phyloP scores from a whole-genome alignment of 768 basidiomycete species.

The Kwoniella bestiolae region DNA sequence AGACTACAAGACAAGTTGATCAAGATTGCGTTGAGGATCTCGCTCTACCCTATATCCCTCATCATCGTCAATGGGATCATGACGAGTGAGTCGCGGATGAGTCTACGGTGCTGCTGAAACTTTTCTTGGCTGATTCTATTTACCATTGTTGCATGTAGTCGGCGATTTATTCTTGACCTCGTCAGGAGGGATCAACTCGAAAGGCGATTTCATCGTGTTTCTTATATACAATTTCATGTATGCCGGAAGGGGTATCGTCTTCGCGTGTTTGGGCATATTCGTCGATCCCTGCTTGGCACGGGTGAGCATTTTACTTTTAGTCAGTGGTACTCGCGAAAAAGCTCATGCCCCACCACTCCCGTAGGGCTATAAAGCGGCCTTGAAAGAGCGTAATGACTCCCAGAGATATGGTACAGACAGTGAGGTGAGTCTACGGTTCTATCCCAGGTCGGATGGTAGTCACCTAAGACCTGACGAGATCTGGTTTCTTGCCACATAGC shows the following conservation, averaged over 20 bases:
- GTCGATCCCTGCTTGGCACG: conserved; percentile 34
- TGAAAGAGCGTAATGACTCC: neutral
- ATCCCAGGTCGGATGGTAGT: neutral
- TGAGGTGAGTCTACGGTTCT: neutral
- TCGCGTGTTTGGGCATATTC: conserved; percentile 36
- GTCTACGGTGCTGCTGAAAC: neutral
- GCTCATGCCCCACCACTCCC: neutral
- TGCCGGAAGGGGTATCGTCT: conserved; percentile 34
- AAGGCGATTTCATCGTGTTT: conserved; percentile 21
- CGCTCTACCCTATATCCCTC: conserved; percentile 32
- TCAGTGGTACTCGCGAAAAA: no score
- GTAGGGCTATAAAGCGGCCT: conserved; percentile 7
- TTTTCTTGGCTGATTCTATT: neutral
- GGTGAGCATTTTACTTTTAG: conserved; percentile 1
- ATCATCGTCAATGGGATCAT: conserved; percentile 40
- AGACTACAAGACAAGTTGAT: conserved; percentile 26
- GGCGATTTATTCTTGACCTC: conserved; percentile 28
- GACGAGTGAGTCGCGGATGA: conserved; percentile 21
- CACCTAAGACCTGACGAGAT: neutral
- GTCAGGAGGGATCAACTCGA: conserved; percentile 17
- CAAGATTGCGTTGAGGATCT: conserved; percentile 31
- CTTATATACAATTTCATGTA: conserved; percentile 37
- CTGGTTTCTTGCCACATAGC: neutral
- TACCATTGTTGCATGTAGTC: neutral
- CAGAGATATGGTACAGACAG: neutral